phyloP scores from a whole-genome alignment of 148 eudicot genomes.

The Dysphania ambrosioides region DNA sequence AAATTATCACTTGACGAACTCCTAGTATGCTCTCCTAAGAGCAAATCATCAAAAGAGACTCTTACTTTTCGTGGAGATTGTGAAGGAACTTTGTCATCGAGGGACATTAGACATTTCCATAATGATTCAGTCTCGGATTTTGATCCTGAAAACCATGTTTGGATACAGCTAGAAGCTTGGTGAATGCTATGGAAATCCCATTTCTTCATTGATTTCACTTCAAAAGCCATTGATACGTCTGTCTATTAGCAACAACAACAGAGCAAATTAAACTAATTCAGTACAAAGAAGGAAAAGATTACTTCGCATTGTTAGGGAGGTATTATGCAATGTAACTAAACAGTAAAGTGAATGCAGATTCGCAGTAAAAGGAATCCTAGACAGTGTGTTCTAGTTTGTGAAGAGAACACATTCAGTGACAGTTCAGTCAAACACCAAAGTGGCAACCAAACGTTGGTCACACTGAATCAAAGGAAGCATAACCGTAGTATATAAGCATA shows the following conservation, averaged over 20 bases:
- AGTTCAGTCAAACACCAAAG: too few relatives aligned
- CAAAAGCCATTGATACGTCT: slow-evolving; percentile 78
- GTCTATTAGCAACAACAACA: slow-evolving; percentile 42
- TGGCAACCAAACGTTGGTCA: too few relatives aligned
- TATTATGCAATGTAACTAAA: not conserved
- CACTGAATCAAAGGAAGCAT: too few relatives aligned
- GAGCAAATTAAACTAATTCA: not conserved
- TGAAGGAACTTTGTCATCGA: slow-evolving; percentile 31
- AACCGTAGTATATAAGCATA: too few relatives aligned
- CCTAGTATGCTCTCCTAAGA: slow-evolving; percentile 14
- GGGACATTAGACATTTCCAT: slow-evolving; percentile 31
- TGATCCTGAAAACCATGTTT: slow-evolving; percentile 83
- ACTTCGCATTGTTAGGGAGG: not conserved
- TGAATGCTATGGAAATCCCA: slow-evolving; percentile 90
- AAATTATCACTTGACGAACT: slow-evolving; percentile 31
- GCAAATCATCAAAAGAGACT: slow-evolving; percentile 23
- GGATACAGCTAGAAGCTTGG: slow-evolving; percentile 59
- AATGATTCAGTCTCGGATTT: slow-evolving; percentile 34
- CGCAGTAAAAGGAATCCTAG: not conserved
- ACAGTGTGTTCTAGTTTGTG: not conserved
- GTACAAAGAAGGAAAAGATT: not conserved
- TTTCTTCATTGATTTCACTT: slow-evolving; percentile 73
- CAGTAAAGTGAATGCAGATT: not conserved
- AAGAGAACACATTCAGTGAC: too few relatives aligned
- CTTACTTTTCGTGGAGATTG: slow-evolving; percentile 28